Percentiles rank a stretch among this genome's conserved stretches.
Evolutionary conservation across 2,329 filamentous ascomycete genomes (phyloP).

Genomic region (Trichoderma sp.): DNA sequence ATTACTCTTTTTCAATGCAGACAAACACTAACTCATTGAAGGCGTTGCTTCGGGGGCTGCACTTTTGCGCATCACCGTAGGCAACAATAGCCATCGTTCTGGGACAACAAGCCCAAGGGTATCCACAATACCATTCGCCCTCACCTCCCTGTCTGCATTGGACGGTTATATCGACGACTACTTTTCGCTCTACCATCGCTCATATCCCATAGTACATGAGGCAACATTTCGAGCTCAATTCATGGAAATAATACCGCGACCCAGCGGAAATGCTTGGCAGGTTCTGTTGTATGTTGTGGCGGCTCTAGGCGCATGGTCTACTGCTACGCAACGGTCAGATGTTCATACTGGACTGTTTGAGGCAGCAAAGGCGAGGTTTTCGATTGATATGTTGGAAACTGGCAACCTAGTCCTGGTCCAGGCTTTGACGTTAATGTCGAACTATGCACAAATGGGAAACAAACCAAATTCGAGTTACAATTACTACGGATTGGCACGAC

Average conservation of each 20-base stretch:
- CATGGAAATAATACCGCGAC: slow-evolving; percentile 33
- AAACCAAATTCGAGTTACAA: slow-evolving; percentile 49
- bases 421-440: slow-evolving; percentile 32
- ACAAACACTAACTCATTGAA: neutral
- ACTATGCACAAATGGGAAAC: slow-evolving; percentile 47
- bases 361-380: slow-evolving; percentile 27
- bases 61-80: neutral
- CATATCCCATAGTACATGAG: slow-evolving; percentile 47
- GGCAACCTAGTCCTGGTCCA: slow-evolving; percentile 34
- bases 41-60: neutral
- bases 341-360: neutral
- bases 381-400: slow-evolving; percentile 33
- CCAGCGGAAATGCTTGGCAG: slow-evolving; percentile 32
- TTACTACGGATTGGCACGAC: slow-evolving; percentile 44
- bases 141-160: neutral
- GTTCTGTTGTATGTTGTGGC: slow-evolving; percentile 33
- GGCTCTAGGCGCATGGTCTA: neutral
- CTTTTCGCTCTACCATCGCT: slow-evolving; percentile 43
- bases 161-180: slow-evolving; percentile 35
- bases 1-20: neutral
- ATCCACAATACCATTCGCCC: neutral
- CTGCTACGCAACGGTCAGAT: neutral
- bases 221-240: slow-evolving; percentile 40
- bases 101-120: neutral
- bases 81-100: neutral